These are phyloP conservation scores for Apiospora phragmitis DNA, from an alignment of 2,329 filamentous ascomycete genomes.

Conservation along the genomic window DNA sequence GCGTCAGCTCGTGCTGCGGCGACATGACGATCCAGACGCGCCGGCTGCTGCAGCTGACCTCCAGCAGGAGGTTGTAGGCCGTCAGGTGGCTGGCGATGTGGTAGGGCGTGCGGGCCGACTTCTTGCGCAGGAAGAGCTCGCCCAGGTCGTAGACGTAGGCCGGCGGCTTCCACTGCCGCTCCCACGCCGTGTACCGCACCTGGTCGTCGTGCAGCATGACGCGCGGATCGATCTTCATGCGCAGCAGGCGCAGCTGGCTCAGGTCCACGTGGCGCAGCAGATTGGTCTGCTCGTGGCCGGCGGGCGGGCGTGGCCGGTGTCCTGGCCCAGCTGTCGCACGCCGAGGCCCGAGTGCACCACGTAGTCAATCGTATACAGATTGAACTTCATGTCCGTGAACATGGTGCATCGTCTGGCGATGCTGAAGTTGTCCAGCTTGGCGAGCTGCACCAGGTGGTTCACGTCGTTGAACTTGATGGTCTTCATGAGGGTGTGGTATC, in stretches of 20 bases:
- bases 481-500: neutral
- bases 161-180: neutral
- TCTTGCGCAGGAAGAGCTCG: neutral
- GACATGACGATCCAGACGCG: neutral
- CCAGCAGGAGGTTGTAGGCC: neutral
- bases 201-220: neutral
- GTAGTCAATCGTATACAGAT: neutral
- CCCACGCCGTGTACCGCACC: neutral
- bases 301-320: accelerated
- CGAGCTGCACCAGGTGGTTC: neutral
- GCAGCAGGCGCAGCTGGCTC: neutral
- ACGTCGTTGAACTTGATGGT: neutral
- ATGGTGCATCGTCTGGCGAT: neutral
- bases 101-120: neutral
- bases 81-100: neutral
- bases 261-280: neutral
- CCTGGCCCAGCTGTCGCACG: neutral
- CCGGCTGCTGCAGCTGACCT: neutral
- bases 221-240: neutral
- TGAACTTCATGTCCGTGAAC: neutral
- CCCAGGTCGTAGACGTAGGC: neutral
- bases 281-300: neutral
- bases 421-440: neutral
- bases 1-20: neutral
- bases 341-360: neutral